Base-by-base conservation (phyloP, 176 grass and related monocot genomes). In the Triticum dicoccoides region DNA sequence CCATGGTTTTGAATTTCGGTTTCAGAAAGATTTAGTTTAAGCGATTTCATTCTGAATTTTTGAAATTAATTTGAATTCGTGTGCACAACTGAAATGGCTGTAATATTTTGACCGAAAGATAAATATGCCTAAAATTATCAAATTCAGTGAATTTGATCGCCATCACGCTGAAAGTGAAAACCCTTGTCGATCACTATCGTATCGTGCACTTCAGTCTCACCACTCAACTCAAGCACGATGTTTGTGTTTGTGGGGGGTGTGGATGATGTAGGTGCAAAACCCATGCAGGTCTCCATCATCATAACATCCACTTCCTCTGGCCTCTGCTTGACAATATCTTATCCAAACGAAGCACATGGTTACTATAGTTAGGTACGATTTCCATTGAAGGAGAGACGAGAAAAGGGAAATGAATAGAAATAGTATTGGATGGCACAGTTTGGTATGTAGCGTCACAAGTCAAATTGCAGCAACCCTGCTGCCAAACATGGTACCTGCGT, bases 261-360 rank as follows among this genome's bases (percentile, higher is more conserved):
- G 70, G 42, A 75, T 2, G 72, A 74, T 74, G 12, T 75, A 61
- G 13, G 13, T 3, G 73, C 34, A 61, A 41, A 63, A 70, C 61
- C 2, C 11, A 84, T 91, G 81, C 35, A 35, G 23, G 80, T 91
- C 67, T 29, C 81, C 69, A 62, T 45, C 76, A 80, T 76, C 39
- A 30, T 4, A 24, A 11, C 14, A 30, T 3, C 37, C 70, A 73
- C n/a, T 73, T 73, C 3, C 17, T 54, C 51, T 74, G 0, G 47
- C 69, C 11, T 74, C 11, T 75, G 7, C 14, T 17, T 4, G 24
- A 33, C 10, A 52, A 39, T 76, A 32, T 76, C 4, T 54, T 51
- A 56, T 3, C 32, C 25, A 66, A 79, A 80, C 11, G 25, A 3
- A 37, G 58, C 75, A 66, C 33, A 59, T 75, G 80, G 34, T 24